Evolutionary conservation across 768 basidiomycete species (phyloP).

Genomic region (Hortiboletus flavorubellus): DNA sequence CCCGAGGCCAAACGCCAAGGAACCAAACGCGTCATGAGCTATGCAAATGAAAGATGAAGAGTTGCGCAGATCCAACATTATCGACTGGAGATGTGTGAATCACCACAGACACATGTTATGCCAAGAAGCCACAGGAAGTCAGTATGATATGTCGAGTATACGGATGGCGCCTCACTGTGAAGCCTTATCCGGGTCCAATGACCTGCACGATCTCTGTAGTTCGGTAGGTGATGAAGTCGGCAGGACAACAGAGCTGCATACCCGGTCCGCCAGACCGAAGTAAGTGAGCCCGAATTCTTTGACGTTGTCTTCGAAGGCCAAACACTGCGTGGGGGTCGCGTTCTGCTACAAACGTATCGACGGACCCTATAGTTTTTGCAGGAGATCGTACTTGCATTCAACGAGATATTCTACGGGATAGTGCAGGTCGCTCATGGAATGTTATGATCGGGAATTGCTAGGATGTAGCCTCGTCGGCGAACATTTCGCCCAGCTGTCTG

Average conservation of each 20-base stretch:
- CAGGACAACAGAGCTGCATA: slow-evolving; percentile 23
- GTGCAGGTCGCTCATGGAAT: slow-evolving; percentile 58
- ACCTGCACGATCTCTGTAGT: slow-evolving; percentile 77
- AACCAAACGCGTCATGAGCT: slow-evolving; percentile 93
- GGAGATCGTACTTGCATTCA: slow-evolving; percentile 53
- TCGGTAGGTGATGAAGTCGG: slow-evolving; percentile 16
- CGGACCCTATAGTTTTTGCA: slow-evolving; percentile 70
- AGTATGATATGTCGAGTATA: background rate
- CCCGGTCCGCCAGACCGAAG: slow-evolving; percentile 90
- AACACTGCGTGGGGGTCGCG: slow-evolving; percentile 82
- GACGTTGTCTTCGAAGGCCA: slow-evolving; percentile 84
- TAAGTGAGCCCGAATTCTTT: slow-evolving; percentile 91
- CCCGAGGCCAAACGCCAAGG: slow-evolving; percentile 89
- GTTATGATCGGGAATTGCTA: slow-evolving; percentile 88
- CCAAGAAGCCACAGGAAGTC: slow-evolving; percentile 54
- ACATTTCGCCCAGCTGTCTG: slow-evolving; percentile 74
- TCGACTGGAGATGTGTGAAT: slow-evolving; percentile 87
- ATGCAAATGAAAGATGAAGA: slow-evolving; percentile 1
- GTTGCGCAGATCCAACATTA: background rate
- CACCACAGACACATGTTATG: slow-evolving; percentile 85
- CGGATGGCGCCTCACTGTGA: slow-evolving; percentile 54
- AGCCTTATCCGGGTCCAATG: slow-evolving; percentile 92
- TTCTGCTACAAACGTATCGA: slow-evolving; percentile 74
- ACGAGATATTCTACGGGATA: background rate
- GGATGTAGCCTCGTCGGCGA: slow-evolving; percentile 82